Evolutionary conservation across 148 eudicot species (phyloP), one percentile per base, ranked within the genome.

Genomic region (Camellia sinensis): DNA sequence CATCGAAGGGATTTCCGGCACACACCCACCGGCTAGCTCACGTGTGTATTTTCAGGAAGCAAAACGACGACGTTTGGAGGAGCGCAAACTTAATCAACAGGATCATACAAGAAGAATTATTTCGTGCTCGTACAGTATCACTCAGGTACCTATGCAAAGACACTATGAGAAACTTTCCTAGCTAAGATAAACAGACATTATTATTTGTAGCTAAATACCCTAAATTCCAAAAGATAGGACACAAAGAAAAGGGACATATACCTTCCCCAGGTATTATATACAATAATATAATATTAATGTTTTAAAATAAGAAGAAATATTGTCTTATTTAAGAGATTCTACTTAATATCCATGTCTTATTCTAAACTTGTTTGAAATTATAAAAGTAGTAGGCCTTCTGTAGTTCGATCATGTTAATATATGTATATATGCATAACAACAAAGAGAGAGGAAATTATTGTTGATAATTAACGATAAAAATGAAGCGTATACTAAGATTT

Each of bases 281-380:
- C 17, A 14, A 9, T 46, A 45, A 44, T 9, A 3, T 71, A 71
- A 46, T 0, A 45, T 46, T 17, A 45, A 17, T 7, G 75, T 48
- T 17, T 48, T 72, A 72, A 19, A 72, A 50, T 72, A 72, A 52
- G 61, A 18, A 19, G 3, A 11, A 72, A 72, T 22, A 3, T 72
- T 72, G 75, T 72, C 75, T 5, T n/a, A 50, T 72, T 22, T 37
- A 21, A 72, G 43, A 72, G 75, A 72, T 72, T 72, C 75, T 72
- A 72, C 75, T 72, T 72, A 72, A 72, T 11, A 52, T 21, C 43
- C 44, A 53, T 72, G 75, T 72, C 75, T 72, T 44, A 53, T 72
- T 72, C 60, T 72, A 18, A 72, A 72, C 57, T 71, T 48, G 74
- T n/a, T 71, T 69, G 73, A 69, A 69, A 69, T 43, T 22, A 11